phyloP scores from a whole-genome alignment of 2,329 filamentous ascomycete species.

The Pseudogymnoascus sp. region DNA sequence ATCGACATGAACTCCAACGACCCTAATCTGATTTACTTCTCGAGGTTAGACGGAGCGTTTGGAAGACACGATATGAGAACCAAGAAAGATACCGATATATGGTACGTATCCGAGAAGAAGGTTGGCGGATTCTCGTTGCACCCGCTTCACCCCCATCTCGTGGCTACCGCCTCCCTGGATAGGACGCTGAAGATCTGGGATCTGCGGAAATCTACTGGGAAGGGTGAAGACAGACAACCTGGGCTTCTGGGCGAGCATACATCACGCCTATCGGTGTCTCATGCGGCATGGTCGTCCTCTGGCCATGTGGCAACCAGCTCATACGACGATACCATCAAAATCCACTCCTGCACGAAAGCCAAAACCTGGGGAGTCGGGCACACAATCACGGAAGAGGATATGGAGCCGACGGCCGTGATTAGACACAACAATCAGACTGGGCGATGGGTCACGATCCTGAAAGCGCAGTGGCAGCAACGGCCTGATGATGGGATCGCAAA shows the following conservation, averaged over 20 bases:
- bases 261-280: slow-evolving; percentile 78
- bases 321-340: slow-evolving; percentile 92
- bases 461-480: slow-evolving; percentile 77
- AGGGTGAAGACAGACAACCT: slow-evolving; percentile 52
- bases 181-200: slow-evolving; percentile 91
- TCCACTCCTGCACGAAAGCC: slow-evolving; percentile 68
- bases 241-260: slow-evolving; percentile 71
- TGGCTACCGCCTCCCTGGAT: slow-evolving; percentile 86
- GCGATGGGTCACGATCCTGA: slow-evolving; percentile 78
- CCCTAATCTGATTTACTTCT: slow-evolving; percentile 73
- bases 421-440: slow-evolving; percentile 94
- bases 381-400: slow-evolving; percentile 49
- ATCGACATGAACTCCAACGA: slow-evolving; percentile 69
- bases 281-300: slow-evolving; percentile 79
- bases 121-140: slow-evolving; percentile 89
- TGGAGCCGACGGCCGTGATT: slow-evolving; percentile 62
- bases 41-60: slow-evolving; percentile 72
- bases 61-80: slow-evolving; percentile 73
- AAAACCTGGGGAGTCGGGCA: slow-evolving; percentile 50
- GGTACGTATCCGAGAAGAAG: slow-evolving; percentile 79
- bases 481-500: slow-evolving; percentile 75
- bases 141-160: slow-evolving; percentile 68
- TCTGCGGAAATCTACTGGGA: slow-evolving; percentile 65
- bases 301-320: slow-evolving; percentile 86
- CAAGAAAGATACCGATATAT: slow-evolving; percentile 52